Evolutionary conservation across 2,329 filamentous ascomycete genomes (phyloP), one percentile per base, ranked within the genome.

Genomic region (Chrysoporthe puriensis): DNA sequence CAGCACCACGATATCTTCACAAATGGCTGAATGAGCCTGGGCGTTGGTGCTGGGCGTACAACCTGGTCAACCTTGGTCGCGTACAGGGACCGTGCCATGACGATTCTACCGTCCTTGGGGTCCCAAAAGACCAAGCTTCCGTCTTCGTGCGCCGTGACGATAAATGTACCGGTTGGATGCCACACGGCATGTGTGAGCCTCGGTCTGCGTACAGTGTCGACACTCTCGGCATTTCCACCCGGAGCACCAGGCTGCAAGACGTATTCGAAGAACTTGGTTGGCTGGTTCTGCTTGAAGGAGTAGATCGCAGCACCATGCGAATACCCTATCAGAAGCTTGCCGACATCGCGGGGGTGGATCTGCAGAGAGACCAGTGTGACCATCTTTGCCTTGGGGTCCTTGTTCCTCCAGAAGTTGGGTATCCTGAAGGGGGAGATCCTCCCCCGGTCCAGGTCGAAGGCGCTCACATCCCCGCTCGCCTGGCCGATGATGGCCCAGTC

Each of bases 91-190:
- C 96, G 85, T 4, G 95, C 94, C 83, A 93, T 89, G 7, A 99
- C 81, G 48, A 97, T 82, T 66, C 92, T 89, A 8, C 93, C 93
- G 75, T 98, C 95, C 74, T 94, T 96, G 0, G 91, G 83, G 77
- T 99, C 96, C 94, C 95, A 99, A 72, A 98, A 91, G 0, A 97
- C 95, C 59, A 99, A 82, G 73, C 93, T 97, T 44, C 91, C 91
- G 76, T 99, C 96, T 66, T 97, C 94, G 75, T 97, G 92, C 1
- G 90, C 92, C 0, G 93, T 97, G 72, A 96, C 77, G 48, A 97
- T 81, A 74, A 97, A 97, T 0, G 93, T 96, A 0, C 94, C 96
- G 1, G 93, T 97, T 0, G 96, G 96, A 80, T 99, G 96, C 94
- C 95, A 99, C 18, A 95, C 78, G 0, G 93, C 94, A 73, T 97